A percentile compares a stretch with the other conserved stretches of the same genome.
These are phyloP conservation scores for Claviceps humidiphila DNA, from an alignment of 2,329 filamentous ascomycete genomes.

Conservation along the genomic window DNA sequence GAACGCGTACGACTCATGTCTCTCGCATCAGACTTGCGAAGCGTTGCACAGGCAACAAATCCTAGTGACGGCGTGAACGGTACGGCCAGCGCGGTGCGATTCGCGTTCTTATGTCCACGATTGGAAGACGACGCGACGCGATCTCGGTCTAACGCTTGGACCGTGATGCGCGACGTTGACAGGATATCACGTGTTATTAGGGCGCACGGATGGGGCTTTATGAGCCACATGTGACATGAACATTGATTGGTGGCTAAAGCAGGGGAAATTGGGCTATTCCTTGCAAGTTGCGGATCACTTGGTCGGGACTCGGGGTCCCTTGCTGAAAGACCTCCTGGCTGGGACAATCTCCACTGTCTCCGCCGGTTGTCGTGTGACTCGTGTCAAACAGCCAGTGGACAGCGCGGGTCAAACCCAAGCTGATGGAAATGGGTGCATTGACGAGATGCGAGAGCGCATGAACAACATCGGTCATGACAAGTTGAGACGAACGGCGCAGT, in stretches of 20 bases:
- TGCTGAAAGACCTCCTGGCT: background rate
- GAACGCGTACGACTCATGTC: background rate
- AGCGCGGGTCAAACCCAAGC: background rate
- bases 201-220: background rate
- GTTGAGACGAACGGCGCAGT: too few relatives aligned
- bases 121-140: background rate
- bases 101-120: background rate
- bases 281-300: background rate
- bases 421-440: background rate
- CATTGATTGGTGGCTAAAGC: slow-evolving; percentile 14
- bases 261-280: slow-evolving; percentile 14
- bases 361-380: slow-evolving; percentile 9
- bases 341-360: background rate
- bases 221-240: background rate
- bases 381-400: slow-evolving; percentile 7
- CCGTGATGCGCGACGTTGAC: slow-evolving; percentile 15
- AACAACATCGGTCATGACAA: too few relatives aligned
- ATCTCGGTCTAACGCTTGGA: background rate
- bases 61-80: background rate
- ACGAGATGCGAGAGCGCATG: background rate
- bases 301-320: background rate
- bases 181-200: slow-evolving; percentile 18
- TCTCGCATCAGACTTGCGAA: background rate
- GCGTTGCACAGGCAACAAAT: background rate
- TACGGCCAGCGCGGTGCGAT: background rate